These are phyloP conservation scores for Neurospora sp. DNA, from an alignment of 2,329 filamentous ascomycete genomes.

Conservation along the genomic window DNA sequence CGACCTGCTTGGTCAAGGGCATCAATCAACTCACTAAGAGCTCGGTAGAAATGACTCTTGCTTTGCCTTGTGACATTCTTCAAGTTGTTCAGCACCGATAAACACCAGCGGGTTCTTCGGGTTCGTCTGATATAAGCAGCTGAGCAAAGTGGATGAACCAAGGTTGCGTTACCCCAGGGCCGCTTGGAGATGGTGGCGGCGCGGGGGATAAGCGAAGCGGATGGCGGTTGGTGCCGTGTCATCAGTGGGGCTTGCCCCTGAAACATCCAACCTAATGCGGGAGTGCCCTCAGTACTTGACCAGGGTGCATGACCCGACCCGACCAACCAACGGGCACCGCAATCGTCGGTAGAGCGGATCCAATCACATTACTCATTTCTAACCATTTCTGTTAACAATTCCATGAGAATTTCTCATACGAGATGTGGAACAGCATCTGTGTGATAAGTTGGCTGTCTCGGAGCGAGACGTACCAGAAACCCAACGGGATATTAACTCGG, in stretches of 20 bases:
- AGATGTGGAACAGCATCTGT: background rate
- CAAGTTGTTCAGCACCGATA: background rate
- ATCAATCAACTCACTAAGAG: conserved; percentile 16
- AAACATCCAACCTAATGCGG: background rate
- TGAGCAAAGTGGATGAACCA: background rate
- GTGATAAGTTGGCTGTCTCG: conserved; percentile 1
- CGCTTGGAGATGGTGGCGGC: background rate
- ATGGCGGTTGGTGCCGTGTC: background rate
- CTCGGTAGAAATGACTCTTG: conserved; percentile 15
- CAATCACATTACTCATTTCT: background rate
- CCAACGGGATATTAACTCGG: background rate
- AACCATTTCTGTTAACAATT: background rate
- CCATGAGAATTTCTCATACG: background rate
- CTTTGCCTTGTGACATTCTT: conserved; percentile 8
- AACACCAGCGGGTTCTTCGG: background rate
- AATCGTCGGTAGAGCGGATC: background rate
- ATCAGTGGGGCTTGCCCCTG: background rate
- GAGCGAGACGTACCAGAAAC: background rate
- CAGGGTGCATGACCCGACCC: background rate
- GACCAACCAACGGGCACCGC: background rate
- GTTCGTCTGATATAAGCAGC: background rate
- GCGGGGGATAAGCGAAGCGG: background rate
- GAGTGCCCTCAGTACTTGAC: background rate
- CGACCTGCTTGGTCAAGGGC: background rate
- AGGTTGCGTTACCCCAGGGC: background rate